Percentiles rank a stretch among this genome's conserved stretches.
Evolutionary conservation across 2,329 filamentous ascomycete genomes (phyloP).

Genomic region (Fusarium cicatricum): DNA sequence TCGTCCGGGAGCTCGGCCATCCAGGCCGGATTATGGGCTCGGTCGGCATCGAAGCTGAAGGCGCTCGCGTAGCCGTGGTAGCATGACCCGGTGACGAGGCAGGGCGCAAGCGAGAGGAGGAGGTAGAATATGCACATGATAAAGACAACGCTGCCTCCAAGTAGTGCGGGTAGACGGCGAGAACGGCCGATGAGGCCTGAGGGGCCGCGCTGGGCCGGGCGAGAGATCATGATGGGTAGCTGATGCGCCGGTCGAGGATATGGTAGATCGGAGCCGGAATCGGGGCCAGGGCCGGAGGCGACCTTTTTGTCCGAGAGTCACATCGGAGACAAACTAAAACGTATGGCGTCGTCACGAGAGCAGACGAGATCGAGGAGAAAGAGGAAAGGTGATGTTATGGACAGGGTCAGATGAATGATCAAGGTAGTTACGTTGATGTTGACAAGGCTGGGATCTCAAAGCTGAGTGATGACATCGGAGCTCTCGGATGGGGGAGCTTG

Average conservation of each 20-base stretch:
- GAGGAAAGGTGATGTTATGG: background rate
- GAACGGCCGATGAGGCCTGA: slow-evolving; percentile 17
- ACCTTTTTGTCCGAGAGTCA: slow-evolving; percentile 32
- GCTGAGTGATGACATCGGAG: background rate
- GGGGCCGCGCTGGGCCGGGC: slow-evolving; percentile 23
- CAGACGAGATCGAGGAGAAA: too few species aligned
- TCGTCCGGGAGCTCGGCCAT: slow-evolving; percentile 55
- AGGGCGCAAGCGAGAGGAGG: slow-evolving; percentile 40
- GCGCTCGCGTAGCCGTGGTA: slow-evolving; percentile 43
- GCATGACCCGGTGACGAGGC: slow-evolving; percentile 40
- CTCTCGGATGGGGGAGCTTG: slow-evolving; percentile 25
- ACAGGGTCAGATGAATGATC: background rate
- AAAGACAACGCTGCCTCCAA: slow-evolving; percentile 33
- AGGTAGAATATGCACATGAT: slow-evolving; percentile 42
- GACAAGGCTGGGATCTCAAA: slow-evolving; percentile 23
- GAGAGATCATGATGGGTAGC: slow-evolving; percentile 35
- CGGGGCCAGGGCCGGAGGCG: slow-evolving; percentile 23
- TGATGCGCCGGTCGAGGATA: background rate
- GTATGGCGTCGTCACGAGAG: background rate
- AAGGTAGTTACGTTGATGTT: slow-evolving; percentile 10
- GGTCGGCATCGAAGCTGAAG: slow-evolving; percentile 55
- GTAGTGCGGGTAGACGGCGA: slow-evolving; percentile 33
- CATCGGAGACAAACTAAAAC: slow-evolving; percentile 17
- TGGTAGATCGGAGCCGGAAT: slow-evolving; percentile 18
- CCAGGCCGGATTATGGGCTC: slow-evolving; percentile 49